Evolutionary conservation across 768 basidiomycete species (phyloP).

Genomic region (Leccinum ochraceum): DNA sequence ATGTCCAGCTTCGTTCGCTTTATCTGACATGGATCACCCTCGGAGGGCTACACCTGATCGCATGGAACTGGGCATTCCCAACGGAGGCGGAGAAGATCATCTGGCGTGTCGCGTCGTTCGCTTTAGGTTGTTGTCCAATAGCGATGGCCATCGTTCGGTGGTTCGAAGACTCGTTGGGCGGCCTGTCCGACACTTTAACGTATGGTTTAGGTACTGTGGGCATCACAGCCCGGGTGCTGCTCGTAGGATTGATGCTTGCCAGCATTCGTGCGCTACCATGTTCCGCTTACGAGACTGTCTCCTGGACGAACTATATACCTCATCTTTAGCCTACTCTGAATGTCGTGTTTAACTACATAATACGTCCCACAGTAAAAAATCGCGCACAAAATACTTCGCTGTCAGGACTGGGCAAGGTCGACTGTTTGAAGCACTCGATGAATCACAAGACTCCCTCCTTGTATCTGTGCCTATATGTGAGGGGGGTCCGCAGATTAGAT

Average conservation of each 20-base stretch:
- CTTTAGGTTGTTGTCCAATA: background rate
- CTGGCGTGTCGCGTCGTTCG: background rate
- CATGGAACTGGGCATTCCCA: slow-evolving; percentile 4
- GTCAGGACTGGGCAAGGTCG: background rate
- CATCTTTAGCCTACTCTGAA: background rate
- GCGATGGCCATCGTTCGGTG: background rate
- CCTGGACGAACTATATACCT: slow-evolving; percentile 5
- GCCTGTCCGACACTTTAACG: background rate
- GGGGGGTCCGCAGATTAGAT: background rate
- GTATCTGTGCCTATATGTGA: background rate
- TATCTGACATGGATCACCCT: background rate
- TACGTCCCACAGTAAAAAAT: background rate
- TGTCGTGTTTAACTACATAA: background rate
- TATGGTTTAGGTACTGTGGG: background rate
- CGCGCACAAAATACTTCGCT: background rate
- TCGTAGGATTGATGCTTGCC: slow-evolving; percentile 3
- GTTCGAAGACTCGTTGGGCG: background rate
- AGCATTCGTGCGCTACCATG: slow-evolving; percentile 4
- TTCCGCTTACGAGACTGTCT: background rate
- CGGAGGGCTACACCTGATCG: slow-evolving; percentile 1
- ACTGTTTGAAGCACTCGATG: background rate
- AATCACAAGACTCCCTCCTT: background rate
- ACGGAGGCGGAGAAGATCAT: background rate
- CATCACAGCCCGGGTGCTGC: background rate
- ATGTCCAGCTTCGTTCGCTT: background rate